These are phyloP conservation scores for Pythium myriotylum DNA, from an alignment of 352 stramenopile genomes.

Conservation along the genomic window DNA sequence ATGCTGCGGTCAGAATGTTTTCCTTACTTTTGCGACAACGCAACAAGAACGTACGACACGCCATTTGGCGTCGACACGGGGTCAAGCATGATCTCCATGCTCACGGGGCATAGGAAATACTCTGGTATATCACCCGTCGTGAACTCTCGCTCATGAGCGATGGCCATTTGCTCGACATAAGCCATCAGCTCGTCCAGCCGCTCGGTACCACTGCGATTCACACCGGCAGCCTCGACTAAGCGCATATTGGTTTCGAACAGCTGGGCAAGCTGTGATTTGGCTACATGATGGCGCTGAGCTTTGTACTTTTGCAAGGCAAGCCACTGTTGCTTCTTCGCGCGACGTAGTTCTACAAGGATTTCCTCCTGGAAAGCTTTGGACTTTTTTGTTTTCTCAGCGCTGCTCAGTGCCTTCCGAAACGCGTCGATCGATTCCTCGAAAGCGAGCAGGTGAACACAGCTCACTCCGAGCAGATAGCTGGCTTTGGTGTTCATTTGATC, in stretches of 20 bases:
- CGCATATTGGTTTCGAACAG: conserved; percentile 29
- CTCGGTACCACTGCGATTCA: conserved; percentile 16
- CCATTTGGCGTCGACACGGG: conserved; percentile 79
- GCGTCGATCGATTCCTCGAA: conserved; percentile 57
- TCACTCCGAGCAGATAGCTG: conserved; percentile 74
- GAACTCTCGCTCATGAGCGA: conserved; percentile 47
- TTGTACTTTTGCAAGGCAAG: conserved; percentile 42
- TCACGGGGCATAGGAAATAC: conserved; percentile 82
- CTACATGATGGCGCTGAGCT: conserved; percentile 42
- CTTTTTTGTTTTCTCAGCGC: conserved; percentile 63
- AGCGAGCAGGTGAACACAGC: conserved; percentile 45
- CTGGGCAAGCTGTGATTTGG: conserved; percentile 41
- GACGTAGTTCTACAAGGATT: conserved; percentile 57
- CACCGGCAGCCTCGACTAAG: conserved; percentile 11
- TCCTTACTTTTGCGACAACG: conserved; percentile 3
- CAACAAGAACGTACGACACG: conserved; percentile 53
- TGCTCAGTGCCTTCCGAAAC: conserved; percentile 50
- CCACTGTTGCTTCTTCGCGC: conserved; percentile 73
- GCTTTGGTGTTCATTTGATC: conserved; percentile 77
- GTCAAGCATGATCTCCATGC: conserved; percentile 84
- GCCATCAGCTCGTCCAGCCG: conserved; percentile 54
- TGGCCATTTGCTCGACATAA: conserved; percentile 63
- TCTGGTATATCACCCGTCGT: conserved; percentile 64
- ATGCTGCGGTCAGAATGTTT: conserved; percentile 3
- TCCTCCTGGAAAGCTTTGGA: conserved; percentile 56